A percentile compares a stretch with the other conserved stretches of the same genome.
phyloP scores from a whole-genome alignment of 768 basidiomycete species.

The Trametes cubensis region DNA sequence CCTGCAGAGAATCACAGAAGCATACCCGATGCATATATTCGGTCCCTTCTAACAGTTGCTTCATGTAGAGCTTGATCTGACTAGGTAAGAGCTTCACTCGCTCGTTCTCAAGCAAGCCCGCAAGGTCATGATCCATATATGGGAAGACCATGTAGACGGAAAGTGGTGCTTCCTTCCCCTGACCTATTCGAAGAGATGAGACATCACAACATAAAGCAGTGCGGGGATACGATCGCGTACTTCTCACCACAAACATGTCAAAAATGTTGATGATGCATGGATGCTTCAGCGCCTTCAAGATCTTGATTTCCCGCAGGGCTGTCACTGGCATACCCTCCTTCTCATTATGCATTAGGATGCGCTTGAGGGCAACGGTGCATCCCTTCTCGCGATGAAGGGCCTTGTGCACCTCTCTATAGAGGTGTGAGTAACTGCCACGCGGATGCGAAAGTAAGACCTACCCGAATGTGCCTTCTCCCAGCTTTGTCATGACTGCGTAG shows the following conservation, averaged over 20 bases:
- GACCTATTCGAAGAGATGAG: slow-evolving; percentile 45
- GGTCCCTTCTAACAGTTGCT: slow-evolving; percentile 93
- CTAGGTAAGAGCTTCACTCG: slow-evolving; percentile 80
- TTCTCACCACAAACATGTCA: slow-evolving; percentile 90
- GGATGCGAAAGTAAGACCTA: slow-evolving; percentile 43
- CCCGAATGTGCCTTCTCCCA: slow-evolving; percentile 98
- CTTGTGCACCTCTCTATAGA: slow-evolving; percentile 83
- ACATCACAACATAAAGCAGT: background rate
- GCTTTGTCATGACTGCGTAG: slow-evolving; percentile 81
- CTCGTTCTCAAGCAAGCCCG: slow-evolving; percentile 91
- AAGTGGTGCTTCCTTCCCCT: slow-evolving; percentile 62
- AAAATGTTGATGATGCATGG: slow-evolving; percentile 83
- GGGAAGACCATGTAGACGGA: slow-evolving; percentile 99
- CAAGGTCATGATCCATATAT: slow-evolving; percentile 99
- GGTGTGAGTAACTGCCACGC: slow-evolving; percentile 18
- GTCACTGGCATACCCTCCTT: slow-evolving; percentile 98
- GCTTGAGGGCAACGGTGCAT: slow-evolving; percentile 81
- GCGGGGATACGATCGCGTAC: slow-evolving; percentile 42
- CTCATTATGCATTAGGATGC: slow-evolving; percentile 95
- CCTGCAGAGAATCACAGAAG: slow-evolving; percentile 20
- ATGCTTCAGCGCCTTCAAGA: slow-evolving; percentile 88
- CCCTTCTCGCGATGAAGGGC: slow-evolving; percentile 68
- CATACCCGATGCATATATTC: slow-evolving; percentile 93
- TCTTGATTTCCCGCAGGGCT: slow-evolving; percentile 95
- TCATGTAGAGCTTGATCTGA: slow-evolving; percentile 95